Percentiles rank a stretch among this genome's conserved stretches.
Conservation (phyloP, 495 filamentous ascomycete genomes). For the Aspergillus campestris region DNA sequence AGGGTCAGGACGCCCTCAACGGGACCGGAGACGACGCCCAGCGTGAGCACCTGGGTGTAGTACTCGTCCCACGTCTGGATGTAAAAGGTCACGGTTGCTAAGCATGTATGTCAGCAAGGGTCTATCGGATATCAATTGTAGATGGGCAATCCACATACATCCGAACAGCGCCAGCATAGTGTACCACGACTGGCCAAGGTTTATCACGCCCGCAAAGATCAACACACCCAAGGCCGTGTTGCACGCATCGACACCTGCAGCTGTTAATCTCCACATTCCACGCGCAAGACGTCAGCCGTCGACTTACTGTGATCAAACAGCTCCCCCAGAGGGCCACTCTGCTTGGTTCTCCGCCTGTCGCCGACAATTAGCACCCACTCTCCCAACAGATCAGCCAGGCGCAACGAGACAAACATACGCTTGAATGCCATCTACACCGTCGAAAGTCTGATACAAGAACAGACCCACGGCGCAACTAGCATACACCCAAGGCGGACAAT, state of each 20-base stretch:
- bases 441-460: conserved; percentile 97
- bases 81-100: conserved; percentile 84
- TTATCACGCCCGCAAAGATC: conserved; percentile 84
- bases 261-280: neutral
- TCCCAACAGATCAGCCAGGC: conserved; percentile 1
- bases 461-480: conserved; percentile 79
- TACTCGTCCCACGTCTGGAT: conserved; percentile 99
- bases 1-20: conserved; percentile 91
- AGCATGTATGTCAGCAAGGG: conserved; percentile 12
- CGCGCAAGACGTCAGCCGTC: neutral
- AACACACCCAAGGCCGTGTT: conserved; percentile 93
- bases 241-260: conserved; percentile 74
- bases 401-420: conserved; percentile 48
- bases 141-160: conserved; percentile 40
- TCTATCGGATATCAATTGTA: no score
- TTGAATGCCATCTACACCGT: conserved; percentile 92
- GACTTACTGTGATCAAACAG: conserved; percentile 86
- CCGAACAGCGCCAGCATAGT: conserved; percentile 81
- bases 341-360: conserved; percentile 68
- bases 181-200: conserved; percentile 86
- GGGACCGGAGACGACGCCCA: conserved; percentile 87
- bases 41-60: conserved; percentile 89
- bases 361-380: conserved; percentile 12
- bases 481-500: conserved; percentile 94
- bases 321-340: conserved; percentile 90